A percentile compares a stretch with the other conserved stretches of the same genome.
These are phyloP conservation scores for Globisporangium yorkense DNA, from an alignment of 352 stramenopile genomes.

Conservation along the genomic window DNA sequence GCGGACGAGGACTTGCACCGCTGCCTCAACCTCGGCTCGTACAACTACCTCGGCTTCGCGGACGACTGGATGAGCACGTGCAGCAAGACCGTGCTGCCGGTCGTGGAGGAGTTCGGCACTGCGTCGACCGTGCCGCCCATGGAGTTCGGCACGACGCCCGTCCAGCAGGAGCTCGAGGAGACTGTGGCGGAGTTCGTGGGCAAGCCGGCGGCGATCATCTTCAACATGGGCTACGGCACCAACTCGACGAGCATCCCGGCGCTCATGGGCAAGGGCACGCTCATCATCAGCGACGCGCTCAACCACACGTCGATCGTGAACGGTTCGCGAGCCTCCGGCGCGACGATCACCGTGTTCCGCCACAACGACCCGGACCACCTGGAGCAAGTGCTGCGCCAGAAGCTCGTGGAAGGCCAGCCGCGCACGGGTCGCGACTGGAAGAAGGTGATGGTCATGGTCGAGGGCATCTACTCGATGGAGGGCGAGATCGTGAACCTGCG, in stretches of 20 bases:
- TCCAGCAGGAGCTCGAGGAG: conserved; percentile 87
- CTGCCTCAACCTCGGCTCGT: conserved; percentile 92
- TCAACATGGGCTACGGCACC: conserved; percentile 99
- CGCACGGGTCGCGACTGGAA: conserved; percentile 94
- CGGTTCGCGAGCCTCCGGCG: conserved; percentile 88
- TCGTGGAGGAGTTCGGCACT: conserved; percentile 61
- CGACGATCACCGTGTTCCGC: conserved; percentile 92
- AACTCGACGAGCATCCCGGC: conserved; percentile 97
- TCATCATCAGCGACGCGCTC: conserved; percentile 96
- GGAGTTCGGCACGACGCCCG: conserved; percentile 45
- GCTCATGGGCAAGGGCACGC: conserved; percentile 89
- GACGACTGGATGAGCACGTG: conserved; percentile 94
- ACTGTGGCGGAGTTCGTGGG: conserved; percentile 90
- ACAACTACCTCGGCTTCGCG: conserved; percentile 97
- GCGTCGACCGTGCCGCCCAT: conserved; percentile 17
- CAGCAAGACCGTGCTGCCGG: conserved; percentile 54
- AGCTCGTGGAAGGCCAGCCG: conserved; percentile 81
- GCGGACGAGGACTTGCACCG: conserved; percentile 13
- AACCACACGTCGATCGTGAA: conserved; percentile 99
- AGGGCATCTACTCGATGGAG: conserved; percentile 99
- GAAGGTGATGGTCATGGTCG: conserved; percentile 96
- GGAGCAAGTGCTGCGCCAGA: conserved; percentile 81
- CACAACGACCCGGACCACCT: conserved; percentile 96
- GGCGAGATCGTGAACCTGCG: conserved; percentile 94
- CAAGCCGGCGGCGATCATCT: conserved; percentile 95